These are phyloP conservation scores for Neofusicoccum ribis DNA, from an alignment of 2,329 filamentous ascomycete genomes.

Conservation along the genomic window DNA sequence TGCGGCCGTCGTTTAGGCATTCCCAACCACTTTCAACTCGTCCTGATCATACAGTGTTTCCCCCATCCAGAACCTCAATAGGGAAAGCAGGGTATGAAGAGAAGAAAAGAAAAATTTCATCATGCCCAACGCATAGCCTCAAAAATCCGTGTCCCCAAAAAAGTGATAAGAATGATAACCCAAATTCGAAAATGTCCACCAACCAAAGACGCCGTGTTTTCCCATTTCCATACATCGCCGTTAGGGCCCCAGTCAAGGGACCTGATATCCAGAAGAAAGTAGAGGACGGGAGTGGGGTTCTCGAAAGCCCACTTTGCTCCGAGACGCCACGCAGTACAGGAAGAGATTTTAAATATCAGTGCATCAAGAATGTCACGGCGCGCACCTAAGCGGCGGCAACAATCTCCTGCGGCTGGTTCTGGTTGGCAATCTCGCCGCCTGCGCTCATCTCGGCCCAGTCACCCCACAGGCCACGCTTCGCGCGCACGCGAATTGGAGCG, in stretches of 20 bases:
- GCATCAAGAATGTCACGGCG: neutral
- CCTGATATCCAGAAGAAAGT: neutral
- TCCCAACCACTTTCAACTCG: neutral
- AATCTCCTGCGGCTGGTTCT: slow-evolving; percentile 22
- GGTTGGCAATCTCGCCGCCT: slow-evolving; percentile 45
- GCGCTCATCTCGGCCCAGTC: slow-evolving; percentile 80
- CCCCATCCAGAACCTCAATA: neutral
- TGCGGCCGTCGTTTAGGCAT: neutral
- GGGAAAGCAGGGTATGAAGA: slow-evolving; percentile 9
- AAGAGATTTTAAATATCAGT: neutral
- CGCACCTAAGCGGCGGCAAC: slow-evolving; percentile 1
- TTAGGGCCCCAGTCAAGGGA: neutral
- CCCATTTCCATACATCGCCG: neutral
- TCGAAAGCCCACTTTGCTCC: neutral
- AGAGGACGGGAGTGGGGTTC: neutral
- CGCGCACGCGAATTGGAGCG: slow-evolving; percentile 77
- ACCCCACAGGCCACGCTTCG: slow-evolving; percentile 95
- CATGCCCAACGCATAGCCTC: neutral
- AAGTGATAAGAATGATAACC: neutral
- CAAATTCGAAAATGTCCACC: neutral
- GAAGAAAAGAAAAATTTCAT: neutral
- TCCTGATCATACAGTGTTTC: slow-evolving; percentile 7
- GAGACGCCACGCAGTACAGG: slow-evolving; percentile 5
- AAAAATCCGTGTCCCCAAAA: neutral
- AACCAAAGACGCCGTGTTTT: slow-evolving; percentile 4